Conservation (phyloP, 2,329 filamentous ascomycete species). For the Grosmannia serpens region DNA sequence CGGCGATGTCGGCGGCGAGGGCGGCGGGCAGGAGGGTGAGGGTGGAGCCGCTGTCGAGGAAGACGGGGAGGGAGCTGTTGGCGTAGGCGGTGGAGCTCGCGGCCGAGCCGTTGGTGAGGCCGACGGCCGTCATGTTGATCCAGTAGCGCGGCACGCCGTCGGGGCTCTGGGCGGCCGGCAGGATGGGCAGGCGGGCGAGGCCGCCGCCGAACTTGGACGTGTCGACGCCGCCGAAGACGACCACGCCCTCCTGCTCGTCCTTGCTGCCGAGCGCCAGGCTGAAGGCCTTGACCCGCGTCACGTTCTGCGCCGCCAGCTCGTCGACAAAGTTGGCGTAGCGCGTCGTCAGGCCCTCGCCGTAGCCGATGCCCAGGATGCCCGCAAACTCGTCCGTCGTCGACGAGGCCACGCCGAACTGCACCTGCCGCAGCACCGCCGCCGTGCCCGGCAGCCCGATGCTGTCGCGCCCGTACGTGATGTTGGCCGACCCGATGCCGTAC, state of each 20-base stretch:
- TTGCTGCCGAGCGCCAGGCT: constrained; percentile 54
- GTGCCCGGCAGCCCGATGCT: constrained; percentile 30
- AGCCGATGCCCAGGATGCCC: constrained; percentile 66
- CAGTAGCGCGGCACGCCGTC: constrained; percentile 42
- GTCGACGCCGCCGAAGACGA: constrained; percentile 59
- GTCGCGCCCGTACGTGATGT: constrained; percentile 38
- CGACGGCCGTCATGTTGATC: constrained; percentile 34
- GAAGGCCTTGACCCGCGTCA: constrained; percentile 51
- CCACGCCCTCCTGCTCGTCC: constrained; percentile 46
- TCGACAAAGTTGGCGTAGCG: constrained; percentile 41
- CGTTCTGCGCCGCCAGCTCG: constrained; percentile 34
- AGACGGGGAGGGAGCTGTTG: constrained; percentile 37
- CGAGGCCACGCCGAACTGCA: constrained; percentile 57
- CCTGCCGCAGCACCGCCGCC: constrained; percentile 29
- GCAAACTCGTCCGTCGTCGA: constrained; percentile 33
- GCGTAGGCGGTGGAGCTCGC: constrained; percentile 20
- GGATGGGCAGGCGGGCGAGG: constrained; percentile 50
- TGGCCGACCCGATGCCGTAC: constrained; percentile 40
- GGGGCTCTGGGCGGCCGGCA: constrained; percentile 40
- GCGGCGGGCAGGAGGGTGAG: constrained; percentile 52
- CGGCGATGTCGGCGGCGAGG: constrained; percentile 37
- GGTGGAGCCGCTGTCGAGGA: constrained; percentile 61
- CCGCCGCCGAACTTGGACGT: constrained; percentile 50
- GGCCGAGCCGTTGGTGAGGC: constrained; percentile 20
- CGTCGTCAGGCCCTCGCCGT: constrained; percentile 37